Evolutionary conservation across 2,329 filamentous ascomycete species (phyloP), one percentile per base, ranked within the genome.

Genomic region (Cytospora chrysosperma): DNA sequence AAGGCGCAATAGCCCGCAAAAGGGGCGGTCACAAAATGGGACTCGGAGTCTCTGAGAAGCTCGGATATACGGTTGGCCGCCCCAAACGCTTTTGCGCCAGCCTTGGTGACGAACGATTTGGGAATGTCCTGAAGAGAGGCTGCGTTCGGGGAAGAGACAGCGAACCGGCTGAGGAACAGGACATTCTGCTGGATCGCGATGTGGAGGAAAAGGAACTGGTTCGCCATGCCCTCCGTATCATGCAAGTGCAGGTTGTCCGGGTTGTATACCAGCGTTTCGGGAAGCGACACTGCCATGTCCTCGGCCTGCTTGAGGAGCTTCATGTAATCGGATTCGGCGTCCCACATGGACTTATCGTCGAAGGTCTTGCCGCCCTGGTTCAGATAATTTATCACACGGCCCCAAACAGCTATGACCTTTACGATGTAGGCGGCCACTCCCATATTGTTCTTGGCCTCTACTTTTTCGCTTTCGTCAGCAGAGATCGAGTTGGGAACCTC

Each of bases 1-100:
- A 97, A 98, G 2, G 94, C 93, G 70, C 92, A 96, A 75, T 98
- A 99, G 1, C 95, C 94, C 1, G 93, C 91, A 74, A 98, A 98
- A 0, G 95, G 95, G 0, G 93, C 94, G 0, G 93, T 89, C 9
- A 98, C 85, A 65, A 90, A 87, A 72, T 94, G 88, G 15, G 90
- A 85, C 70, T 93, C 89, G 3, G 90, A 87, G 68, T 96, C 92
- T 68, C 89, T 88, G 56, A 98, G 85, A 53, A 98, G 80, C 32
- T 89, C 85, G 0, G 94, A 97, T 60, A 98, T 95, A 67, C 89
- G 86, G 71, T 92, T 93, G 4, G 95, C 95, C 8, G 94, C 91
- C 55, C 89, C 85, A 65, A 97, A 88, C 0, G 93, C 92, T 63
- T 88, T 89, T 57, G 86, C 85, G 10, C 88, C 89, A 3, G 91